Evolutionary conservation across 176 grass and related monocot species (phyloP).

Genomic region (Oryza punctata): DNA sequence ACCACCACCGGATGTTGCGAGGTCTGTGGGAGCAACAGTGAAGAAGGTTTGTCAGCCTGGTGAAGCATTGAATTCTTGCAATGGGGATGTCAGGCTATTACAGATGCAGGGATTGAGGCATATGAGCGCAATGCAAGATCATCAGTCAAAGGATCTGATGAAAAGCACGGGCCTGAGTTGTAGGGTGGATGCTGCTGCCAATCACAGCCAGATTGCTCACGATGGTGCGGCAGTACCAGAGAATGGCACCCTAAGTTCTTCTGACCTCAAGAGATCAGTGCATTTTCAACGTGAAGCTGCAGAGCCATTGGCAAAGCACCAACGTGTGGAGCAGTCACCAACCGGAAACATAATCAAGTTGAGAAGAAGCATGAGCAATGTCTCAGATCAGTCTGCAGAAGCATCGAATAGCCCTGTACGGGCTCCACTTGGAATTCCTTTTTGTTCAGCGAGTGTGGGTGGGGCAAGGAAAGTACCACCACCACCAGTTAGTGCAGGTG

Average conservation of each 20-base stretch:
- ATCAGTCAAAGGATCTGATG: constrained; percentile 44
- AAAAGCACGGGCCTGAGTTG: constrained; percentile 43
- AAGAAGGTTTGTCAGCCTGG: constrained; percentile 46
- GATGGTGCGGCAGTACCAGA: constrained; percentile 30
- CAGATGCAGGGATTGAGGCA: constrained; percentile 41
- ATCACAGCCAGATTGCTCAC: constrained; percentile 35
- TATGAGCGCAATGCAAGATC: constrained; percentile 33
- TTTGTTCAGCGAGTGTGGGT: constrained; percentile 64
- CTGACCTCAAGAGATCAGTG: constrained; percentile 49
- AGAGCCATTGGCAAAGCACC: constrained; percentile 57
- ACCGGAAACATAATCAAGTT: constrained; percentile 30
- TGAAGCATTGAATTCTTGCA: constrained; percentile 44
- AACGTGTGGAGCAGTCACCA: constrained; percentile 26
- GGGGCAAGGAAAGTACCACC: constrained; percentile 49
- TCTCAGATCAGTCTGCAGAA: constrained; percentile 32
- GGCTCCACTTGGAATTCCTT: constrained; percentile 74
- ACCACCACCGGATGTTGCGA: constrained; percentile 28
- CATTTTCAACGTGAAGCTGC: constrained; percentile 46
- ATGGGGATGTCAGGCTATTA: constrained; percentile 51
- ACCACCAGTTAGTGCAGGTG: constrained; percentile 18
- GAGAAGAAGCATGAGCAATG: constrained; percentile 37
- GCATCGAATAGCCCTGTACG: constrained; percentile 45
- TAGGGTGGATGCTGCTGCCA: constrained; percentile 33
- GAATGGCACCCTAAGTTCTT: constrained; percentile 49
- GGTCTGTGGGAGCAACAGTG: constrained; percentile 13